Percentiles rank a stretch among this genome's conserved stretches.
These are phyloP conservation scores for Mollisiaceae sp. DNA, from an alignment of 2,329 filamentous ascomycete genomes.

Conservation along the genomic window DNA sequence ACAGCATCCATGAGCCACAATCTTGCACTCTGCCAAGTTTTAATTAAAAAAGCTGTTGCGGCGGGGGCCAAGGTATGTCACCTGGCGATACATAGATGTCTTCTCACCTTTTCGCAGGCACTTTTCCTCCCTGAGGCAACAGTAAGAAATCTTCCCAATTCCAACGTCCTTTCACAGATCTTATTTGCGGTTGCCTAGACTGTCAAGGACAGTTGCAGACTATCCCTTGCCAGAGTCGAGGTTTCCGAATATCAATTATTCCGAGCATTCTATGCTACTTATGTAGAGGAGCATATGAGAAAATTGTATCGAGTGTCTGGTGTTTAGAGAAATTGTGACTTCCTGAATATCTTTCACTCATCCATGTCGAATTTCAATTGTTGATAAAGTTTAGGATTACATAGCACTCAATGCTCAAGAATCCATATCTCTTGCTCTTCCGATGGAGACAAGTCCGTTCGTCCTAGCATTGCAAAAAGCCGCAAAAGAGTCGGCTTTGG, in stretches of 20 bases:
- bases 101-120: conserved; percentile 52
- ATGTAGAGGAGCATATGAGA: too few species aligned
- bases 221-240: background rate
- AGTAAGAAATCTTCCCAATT: conserved; percentile 17
- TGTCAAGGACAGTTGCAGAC: background rate
- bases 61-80: conserved; percentile 75
- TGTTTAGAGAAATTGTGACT: background rate
- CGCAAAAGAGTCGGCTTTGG: conserved; percentile 66
- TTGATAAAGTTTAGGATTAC: conserved; percentile 54
- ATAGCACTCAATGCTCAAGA: conserved; percentile 73
- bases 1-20: conserved; percentile 80
- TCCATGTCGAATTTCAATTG: background rate
- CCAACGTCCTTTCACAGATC: background rate
- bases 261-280: too few species aligned
- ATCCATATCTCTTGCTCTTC: conserved; percentile 71
- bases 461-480: conserved; percentile 74
- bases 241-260: too few species aligned
- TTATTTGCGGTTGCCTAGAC: background rate
- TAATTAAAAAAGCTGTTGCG: conserved; percentile 74
- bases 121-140: conserved; percentile 89
- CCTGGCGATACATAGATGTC: background rate
- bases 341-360: background rate
- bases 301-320: background rate
- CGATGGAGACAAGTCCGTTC: conserved; percentile 71
- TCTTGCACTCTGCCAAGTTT: conserved; percentile 74